phyloP scores from a whole-genome alignment of 2,329 filamentous ascomycete species.

The Conoideocrella luteorostrata region DNA sequence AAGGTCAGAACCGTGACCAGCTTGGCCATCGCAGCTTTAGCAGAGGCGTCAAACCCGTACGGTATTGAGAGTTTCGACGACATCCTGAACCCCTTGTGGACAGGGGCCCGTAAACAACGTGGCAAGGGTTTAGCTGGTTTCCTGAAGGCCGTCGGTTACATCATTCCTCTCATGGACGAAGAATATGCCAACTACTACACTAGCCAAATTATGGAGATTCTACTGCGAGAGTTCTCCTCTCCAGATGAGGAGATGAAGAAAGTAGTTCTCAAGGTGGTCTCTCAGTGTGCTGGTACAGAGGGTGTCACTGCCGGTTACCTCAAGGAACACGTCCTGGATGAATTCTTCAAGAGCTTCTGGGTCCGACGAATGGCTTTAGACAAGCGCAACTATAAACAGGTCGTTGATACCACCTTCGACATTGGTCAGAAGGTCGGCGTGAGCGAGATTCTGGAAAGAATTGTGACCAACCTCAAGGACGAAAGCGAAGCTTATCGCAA shows the following conservation, averaged over 20 bases:
- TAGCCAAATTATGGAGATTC: constrained; percentile 96
- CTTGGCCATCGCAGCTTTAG: constrained; percentile 87
- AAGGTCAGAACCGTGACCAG: constrained; percentile 96
- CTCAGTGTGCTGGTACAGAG: constrained; percentile 88
- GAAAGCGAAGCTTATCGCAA: constrained; percentile 97
- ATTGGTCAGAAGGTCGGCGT: constrained; percentile 97
- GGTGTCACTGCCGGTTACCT: constrained; percentile 92
- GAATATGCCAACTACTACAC: constrained; percentile 99
- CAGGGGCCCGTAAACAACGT: constrained; percentile 88
- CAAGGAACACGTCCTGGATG: constrained; percentile 88
- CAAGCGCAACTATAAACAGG: constrained; percentile 94
- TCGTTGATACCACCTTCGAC: constrained; percentile 96
- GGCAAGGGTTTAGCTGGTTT: constrained; percentile 95
- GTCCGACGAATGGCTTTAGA: constrained; percentile 94
- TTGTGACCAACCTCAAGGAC: constrained; percentile 94
- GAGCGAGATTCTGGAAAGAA: constrained; percentile 85
- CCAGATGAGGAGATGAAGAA: constrained; percentile 99
- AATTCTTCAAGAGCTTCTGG: constrained; percentile 99
- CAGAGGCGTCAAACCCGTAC: constrained; percentile 94
- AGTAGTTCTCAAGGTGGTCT: constrained; percentile 94
- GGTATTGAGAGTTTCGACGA: constrained; percentile 99
- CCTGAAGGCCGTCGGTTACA: constrained; percentile 94
- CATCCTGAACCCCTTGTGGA: constrained; percentile 96
- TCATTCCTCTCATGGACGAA: constrained; percentile 98
- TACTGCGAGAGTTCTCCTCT: constrained; percentile 90